Base-by-base conservation (phyloP, 169 alveolate species). In the Plasmodium knowlesi region DNA sequence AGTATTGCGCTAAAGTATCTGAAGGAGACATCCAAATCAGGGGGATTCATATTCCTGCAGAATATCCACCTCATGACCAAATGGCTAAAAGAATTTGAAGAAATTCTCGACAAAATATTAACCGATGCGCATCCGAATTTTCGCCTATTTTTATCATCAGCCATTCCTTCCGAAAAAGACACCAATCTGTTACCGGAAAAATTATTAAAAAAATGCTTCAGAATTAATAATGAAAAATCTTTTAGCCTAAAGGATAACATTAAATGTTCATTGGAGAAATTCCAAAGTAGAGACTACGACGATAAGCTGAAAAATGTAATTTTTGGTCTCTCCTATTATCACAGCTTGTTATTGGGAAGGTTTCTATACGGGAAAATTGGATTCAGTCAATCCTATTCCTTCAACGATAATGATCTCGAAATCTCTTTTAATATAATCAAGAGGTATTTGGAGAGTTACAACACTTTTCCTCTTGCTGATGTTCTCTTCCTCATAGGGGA, bases 281-380 rank as follows among this genome's bases (percentile, higher is more conserved):
- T 97, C 74, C 97, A 97, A 50, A 93, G 95, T 80, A 97, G 96
- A 81, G 92, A 97, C 83, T 98, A 98, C 95, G 98, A 98, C 43
- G 95, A 96, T 70, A 99, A 99, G 95, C 98, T 98, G 95, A 99
- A 98, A 95, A 98, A 99, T 25, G 95, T 98, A 30, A 96, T 99
- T 78, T 98, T 98, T 95, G 98, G 99, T 82, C 97, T 99, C 43
- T 98, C 99, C 95, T 97, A 98, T 97, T 99, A 98, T 98, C 99
- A 99, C 93, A 96, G 99, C 32, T 96, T 99, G 43, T 97, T 99
- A 74, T 96, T 98, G 34, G 99, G 99, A 54, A 97, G 99, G 92
- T 98, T 98, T 95, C 97, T 98, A 97, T 99, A 98, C 97, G 99
- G 99, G 16, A 98, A 99, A 41, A 97, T 97, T 95, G 99, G 99